phyloP scores from a whole-genome alignment of 805 yeast species.

The Zygotorulaspora chibaensis region DNA sequence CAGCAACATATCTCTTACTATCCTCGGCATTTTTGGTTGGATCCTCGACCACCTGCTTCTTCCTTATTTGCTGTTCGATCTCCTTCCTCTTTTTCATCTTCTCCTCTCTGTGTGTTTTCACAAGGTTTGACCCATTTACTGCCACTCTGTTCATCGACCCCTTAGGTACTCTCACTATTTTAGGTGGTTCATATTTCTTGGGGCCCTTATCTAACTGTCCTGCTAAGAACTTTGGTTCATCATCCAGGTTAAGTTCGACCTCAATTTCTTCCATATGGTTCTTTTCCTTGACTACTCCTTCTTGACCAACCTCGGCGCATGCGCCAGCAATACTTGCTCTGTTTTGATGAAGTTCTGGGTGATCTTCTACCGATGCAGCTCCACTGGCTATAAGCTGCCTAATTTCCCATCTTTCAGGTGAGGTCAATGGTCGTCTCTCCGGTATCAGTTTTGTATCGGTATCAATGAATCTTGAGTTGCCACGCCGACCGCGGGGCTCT shows the following conservation, averaged over 20 bases:
- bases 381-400: conserved; percentile 80
- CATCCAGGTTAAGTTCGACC: conserved; percentile 59
- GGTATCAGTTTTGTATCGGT: conserved; percentile 12
- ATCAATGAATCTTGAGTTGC: neutral
- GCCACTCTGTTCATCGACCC: conserved; percentile 79
- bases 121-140: conserved; percentile 62
- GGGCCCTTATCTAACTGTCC: conserved; percentile 36
- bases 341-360: conserved; percentile 55
- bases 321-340: conserved; percentile 20
- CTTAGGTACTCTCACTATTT: conserved; percentile 66
- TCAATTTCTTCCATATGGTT: conserved; percentile 51
- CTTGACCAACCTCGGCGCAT: neutral
- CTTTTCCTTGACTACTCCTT: neutral
- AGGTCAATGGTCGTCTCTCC: conserved; percentile 50
- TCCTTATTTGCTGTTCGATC: conserved; percentile 37
- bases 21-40: conserved; percentile 22
- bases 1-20: conserved; percentile 15
- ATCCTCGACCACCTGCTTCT: conserved; percentile 30
- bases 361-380: conserved; percentile 59
- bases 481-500: conserved; percentile 12
- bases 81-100: conserved; percentile 49
- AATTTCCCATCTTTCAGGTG: conserved; percentile 90
- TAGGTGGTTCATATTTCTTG: conserved; percentile 46
- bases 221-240: conserved; percentile 67
- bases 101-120: conserved; percentile 59